A percentile compares a stretch with the other conserved stretches of the same genome.
phyloP scores from a whole-genome alignment of 176 grass and related monocot genomes.

The Eremochloa ophiuroides region DNA sequence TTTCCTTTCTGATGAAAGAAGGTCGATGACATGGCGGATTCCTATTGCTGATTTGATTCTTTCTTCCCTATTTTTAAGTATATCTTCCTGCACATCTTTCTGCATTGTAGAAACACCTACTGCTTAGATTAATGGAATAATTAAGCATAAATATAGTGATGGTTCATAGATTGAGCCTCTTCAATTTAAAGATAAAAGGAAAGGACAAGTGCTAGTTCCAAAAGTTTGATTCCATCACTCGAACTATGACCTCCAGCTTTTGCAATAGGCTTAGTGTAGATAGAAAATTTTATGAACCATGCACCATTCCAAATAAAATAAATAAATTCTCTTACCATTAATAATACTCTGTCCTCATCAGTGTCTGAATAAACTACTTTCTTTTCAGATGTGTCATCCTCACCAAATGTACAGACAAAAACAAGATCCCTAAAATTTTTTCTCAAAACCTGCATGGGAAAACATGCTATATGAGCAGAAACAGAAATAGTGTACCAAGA shows the following conservation, averaged over 20 bases:
- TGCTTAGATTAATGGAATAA: constrained; percentile 10
- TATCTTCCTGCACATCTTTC: constrained; percentile 73
- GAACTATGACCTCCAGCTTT: not conserved
- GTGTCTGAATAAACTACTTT: constrained; percentile 72
- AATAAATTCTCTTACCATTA: constrained; percentile 54
- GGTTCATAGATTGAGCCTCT: not conserved
- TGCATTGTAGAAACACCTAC: constrained; percentile 26
- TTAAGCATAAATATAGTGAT: constrained; percentile 3
- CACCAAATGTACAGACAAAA: constrained; percentile 55
- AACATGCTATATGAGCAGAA: constrained; percentile 30
- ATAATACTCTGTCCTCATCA: constrained; percentile 51
- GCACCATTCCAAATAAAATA: not conserved
- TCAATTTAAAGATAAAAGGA: constrained; percentile 9
- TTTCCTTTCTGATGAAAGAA: constrained; percentile 81
- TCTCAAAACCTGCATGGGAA: constrained; percentile 58
- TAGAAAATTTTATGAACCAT: constrained; percentile 6
- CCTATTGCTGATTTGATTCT: constrained; percentile 67
- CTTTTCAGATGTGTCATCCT: constrained; percentile 47
- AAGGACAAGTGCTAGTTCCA: not conserved
- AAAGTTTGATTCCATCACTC: not conserved
- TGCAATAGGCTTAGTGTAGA: not conserved
- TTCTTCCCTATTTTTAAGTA: constrained; percentile 53
- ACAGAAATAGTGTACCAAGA: not conserved
- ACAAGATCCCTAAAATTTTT: constrained; percentile 74
- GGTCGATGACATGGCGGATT: constrained; percentile 87